A percentile compares a stretch with the other conserved stretches of the same genome.
Evolutionary conservation across 768 basidiomycete genomes (phyloP).

Genomic region (Macrolepiota albuminosa): DNA sequence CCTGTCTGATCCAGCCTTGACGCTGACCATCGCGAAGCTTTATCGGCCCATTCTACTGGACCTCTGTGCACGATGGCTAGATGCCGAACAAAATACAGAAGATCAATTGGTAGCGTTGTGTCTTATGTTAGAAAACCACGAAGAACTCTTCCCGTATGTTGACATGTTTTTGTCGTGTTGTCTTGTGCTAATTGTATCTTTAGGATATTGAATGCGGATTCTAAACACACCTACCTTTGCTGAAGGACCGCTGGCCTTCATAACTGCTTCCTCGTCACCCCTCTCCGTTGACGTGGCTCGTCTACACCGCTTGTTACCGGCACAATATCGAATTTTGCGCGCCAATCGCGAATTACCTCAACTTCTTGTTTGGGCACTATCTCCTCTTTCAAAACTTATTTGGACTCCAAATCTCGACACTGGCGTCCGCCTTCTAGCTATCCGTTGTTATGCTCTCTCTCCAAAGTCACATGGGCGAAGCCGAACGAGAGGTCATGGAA

Average conservation of each 20-base stretch:
- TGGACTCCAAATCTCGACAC: conserved; percentile 45
- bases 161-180: conserved; percentile 5
- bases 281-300: conserved; percentile 34
- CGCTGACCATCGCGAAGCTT: too few relatives aligned
- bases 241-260: conserved; percentile 51
- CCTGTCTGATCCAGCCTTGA: too few relatives aligned
- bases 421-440: conserved; percentile 64
- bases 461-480: conserved; percentile 76
- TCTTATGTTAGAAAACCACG: too few relatives aligned
- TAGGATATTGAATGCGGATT: conserved; percentile 49
- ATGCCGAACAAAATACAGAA: too few relatives aligned
- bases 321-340: conserved; percentile 77
- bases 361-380: conserved; percentile 59
- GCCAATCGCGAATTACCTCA: conserved; percentile 67
- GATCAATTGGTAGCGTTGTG: too few relatives aligned
- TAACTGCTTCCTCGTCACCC: conserved; percentile 27
- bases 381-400: conserved; percentile 43
- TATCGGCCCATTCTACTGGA: too few relatives aligned
- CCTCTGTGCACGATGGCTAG: too few relatives aligned
- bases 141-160: conserved; percentile 40
- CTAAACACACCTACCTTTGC: conserved; percentile 37
- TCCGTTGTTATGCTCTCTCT: conserved; percentile 64
- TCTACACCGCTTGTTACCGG: conserved; percentile 69
- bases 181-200: conserved; percentile 11
- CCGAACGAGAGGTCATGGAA: conserved; percentile 65